Evolutionary conservation across 169 alveolate species (phyloP).

Genomic region (Perkinsus chesapeaki): DNA sequence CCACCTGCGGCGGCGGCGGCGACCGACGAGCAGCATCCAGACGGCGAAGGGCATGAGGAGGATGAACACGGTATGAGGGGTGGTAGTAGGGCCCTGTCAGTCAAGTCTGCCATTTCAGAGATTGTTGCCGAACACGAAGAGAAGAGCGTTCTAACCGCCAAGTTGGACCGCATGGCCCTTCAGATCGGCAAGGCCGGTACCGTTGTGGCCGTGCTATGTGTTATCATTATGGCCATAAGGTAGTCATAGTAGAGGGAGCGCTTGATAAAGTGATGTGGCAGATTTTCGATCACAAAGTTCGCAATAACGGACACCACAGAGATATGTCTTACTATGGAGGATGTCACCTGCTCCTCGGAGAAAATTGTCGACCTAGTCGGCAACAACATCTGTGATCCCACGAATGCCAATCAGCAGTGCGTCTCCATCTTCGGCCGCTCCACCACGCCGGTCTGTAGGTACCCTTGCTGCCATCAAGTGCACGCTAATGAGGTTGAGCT

Average conservation of each 20-base stretch:
- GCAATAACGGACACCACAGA: neutral
- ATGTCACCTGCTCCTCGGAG: neutral
- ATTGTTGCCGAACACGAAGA: conserved; percentile 3
- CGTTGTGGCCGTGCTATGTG: conserved; percentile 21
- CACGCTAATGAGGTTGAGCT: neutral
- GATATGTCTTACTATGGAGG: neutral
- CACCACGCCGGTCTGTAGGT: neutral
- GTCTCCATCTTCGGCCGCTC: neutral
- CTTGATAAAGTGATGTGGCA: neutral
- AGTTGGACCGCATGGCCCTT: conserved; percentile 8
- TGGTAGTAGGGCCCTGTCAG: neutral
- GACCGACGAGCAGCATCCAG: neutral
- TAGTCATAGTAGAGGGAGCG: neutral
- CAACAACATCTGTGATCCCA: neutral
- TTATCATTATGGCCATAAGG: conserved; percentile 18
- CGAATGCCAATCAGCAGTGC: neutral
- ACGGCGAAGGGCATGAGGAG: neutral
- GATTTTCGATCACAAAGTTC: neutral
- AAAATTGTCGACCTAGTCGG: neutral
- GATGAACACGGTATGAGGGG: neutral
- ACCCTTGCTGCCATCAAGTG: neutral
- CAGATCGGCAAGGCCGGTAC: conserved; percentile 1
- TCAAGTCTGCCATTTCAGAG: neutral
- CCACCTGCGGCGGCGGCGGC: neutral
- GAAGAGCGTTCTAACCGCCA: conserved; percentile 5